Evolutionary conservation across 75 land plant species (phyloP).

Genomic region (Larix kaempferi): DNA sequence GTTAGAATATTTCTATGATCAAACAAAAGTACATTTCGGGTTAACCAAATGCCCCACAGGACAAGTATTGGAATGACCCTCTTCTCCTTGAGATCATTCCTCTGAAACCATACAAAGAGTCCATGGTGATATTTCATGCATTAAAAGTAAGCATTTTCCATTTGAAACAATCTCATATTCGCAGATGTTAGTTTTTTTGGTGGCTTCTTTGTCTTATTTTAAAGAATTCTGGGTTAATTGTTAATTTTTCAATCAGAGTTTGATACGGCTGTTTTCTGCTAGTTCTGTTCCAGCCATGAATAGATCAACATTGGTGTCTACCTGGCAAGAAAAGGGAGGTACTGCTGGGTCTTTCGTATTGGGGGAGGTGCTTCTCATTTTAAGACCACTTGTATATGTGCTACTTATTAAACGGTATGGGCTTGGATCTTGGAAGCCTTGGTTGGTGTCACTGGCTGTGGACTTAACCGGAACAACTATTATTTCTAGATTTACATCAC

Average conservation of each 20-base stretch:
- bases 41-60: too few species aligned
- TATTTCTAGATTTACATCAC: constrained; percentile 28
- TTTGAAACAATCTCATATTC: background rate
- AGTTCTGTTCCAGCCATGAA: constrained; percentile 20
- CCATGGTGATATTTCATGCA: background rate
- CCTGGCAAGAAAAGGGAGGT: constrained; percentile 49
- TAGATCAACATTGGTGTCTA: constrained; percentile 35
- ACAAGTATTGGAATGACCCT: too few species aligned
- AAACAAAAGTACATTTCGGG: too few species aligned
- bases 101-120: background rate
- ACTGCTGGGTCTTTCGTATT: constrained; percentile 39
- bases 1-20: too few species aligned
- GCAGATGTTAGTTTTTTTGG: background rate
- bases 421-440: constrained; percentile 82
- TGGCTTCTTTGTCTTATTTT: background rate
- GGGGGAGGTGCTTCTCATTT: constrained; percentile 65
- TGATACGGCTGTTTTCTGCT: constrained; percentile 3
- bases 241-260: background rate
- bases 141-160: too few species aligned
- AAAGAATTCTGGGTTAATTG: background rate
- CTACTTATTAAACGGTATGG: constrained; percentile 87
- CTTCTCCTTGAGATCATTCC: too few species aligned
- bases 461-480: constrained; percentile 62
- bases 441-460: constrained; percentile 73
- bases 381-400: constrained; percentile 89